Percentiles rank a stretch among this genome's conserved stretches.
phyloP scores from a whole-genome alignment of 176 grass and related monocot genomes.

The Pontederia crassipes region DNA sequence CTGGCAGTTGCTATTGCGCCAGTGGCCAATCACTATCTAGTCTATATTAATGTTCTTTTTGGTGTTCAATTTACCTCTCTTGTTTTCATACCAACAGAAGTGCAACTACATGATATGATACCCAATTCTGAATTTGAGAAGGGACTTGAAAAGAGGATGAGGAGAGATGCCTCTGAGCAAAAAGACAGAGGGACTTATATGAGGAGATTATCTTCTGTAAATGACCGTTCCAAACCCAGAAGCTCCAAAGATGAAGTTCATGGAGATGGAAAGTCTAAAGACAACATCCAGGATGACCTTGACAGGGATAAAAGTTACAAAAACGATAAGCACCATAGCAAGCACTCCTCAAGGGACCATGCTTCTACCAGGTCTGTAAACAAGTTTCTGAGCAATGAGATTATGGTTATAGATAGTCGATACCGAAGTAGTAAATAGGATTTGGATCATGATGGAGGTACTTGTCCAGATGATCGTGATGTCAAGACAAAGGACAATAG shows the following conservation, averaged over 20 bases:
- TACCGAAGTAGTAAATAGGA: conserved; percentile 45
- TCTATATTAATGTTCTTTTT: background rate
- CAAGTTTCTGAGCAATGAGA: conserved; percentile 57
- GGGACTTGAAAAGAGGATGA: conserved; percentile 50
- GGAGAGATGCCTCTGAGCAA: conserved; percentile 36
- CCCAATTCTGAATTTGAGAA: conserved; percentile 22
- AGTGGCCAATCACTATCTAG: background rate
- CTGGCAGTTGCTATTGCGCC: background rate
- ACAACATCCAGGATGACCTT: conserved; percentile 52
- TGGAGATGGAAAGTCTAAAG: conserved; percentile 68
- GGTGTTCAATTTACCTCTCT: background rate
- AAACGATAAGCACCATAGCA: conserved; percentile 46
- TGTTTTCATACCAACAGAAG: conserved; percentile 15
- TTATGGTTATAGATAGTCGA: conserved; percentile 42
- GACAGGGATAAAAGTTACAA: conserved; percentile 46
- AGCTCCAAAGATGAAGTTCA: conserved; percentile 62
- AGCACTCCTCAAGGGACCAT: conserved; percentile 30
- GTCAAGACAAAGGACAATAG: conserved; percentile 57
- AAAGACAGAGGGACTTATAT: conserved; percentile 65
- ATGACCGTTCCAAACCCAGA: conserved; percentile 60
- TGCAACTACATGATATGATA: conserved; percentile 26
- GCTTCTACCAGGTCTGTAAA: conserved; percentile 42
- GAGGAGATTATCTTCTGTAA: conserved; percentile 49
- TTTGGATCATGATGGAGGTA: conserved; percentile 39
- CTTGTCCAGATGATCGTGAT: conserved; percentile 33